Conservation (phyloP, 2,329 filamentous ascomycete genomes). For the Graphilbum fragrans region DNA sequence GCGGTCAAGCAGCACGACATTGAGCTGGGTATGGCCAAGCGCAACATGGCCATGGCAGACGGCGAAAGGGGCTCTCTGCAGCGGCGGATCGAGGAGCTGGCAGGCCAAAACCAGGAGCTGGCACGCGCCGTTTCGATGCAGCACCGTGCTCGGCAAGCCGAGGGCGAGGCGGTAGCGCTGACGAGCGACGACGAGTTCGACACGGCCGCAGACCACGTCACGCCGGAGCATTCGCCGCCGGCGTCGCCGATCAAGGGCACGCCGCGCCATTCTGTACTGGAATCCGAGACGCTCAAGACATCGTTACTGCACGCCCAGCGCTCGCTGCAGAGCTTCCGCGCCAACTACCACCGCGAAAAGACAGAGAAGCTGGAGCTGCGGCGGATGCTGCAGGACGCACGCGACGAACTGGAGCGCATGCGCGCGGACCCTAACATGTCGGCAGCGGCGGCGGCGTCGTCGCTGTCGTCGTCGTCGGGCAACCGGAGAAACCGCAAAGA, state of each 20-base stretch:
- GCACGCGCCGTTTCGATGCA: conserved; percentile 64
- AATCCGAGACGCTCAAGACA: conserved; percentile 89
- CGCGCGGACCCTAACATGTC: conserved; percentile 35
- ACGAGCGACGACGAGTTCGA: conserved; percentile 52
- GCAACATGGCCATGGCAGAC: conserved; percentile 67
- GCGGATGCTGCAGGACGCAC: conserved; percentile 86
- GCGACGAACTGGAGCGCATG: conserved; percentile 75
- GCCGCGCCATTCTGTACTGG: conserved; percentile 80
- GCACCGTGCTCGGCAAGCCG: conserved; percentile 53
- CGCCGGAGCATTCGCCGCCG: conserved; percentile 83
- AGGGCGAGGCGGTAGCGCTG: conserved; percentile 48
- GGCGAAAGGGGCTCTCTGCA: conserved; percentile 68
- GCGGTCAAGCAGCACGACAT: conserved; percentile 76
- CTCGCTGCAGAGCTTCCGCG: conserved; percentile 91
- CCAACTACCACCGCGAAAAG: conserved; percentile 93
- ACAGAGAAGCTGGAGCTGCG: conserved; percentile 95
- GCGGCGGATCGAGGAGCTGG: conserved; percentile 78
- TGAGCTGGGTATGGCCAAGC: conserved; percentile 73
- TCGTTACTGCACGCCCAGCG: conserved; percentile 89
- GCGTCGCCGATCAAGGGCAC: conserved; percentile 85
- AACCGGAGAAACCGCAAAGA: conserved; percentile 46
- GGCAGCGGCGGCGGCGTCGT: conserved; percentile 20
- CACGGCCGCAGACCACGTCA: conserved; percentile 54
- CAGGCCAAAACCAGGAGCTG: conserved; percentile 80
- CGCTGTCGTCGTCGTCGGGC: too few relatives aligned